Percentiles rank a stretch among this genome's conserved stretches.
Evolutionary conservation across 345 rosid genomes (phyloP).

Genomic region (Brassica carinata): DNA sequence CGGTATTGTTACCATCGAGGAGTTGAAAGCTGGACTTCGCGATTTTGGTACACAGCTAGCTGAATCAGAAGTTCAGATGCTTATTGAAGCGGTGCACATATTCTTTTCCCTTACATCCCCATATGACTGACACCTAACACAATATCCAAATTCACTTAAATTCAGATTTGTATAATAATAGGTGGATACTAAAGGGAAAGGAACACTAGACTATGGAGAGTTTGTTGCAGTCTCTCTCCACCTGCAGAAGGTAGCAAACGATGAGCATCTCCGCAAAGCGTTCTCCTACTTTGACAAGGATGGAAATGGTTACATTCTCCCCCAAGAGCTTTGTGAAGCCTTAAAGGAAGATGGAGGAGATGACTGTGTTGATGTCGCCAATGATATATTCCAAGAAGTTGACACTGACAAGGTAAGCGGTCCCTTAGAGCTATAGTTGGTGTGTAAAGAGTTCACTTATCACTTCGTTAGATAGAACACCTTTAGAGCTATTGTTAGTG

Average conservation of each 20-base stretch:
- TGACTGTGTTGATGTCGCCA: constrained; percentile 86
- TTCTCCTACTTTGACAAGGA: constrained; percentile 98
- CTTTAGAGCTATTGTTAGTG: not conserved
- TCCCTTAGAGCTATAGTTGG: not conserved
- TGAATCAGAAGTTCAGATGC: constrained; percentile 95
- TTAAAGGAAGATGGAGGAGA: constrained; percentile 97
- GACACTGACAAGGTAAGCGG: constrained; percentile 88
- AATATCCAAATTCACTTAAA: not conserved
- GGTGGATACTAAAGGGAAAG: constrained; percentile 95
- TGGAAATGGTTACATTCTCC: constrained; percentile 82
- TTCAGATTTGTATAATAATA: constrained; percentile 22
- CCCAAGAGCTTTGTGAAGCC: constrained; percentile 87
- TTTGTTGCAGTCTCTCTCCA: constrained; percentile 91
- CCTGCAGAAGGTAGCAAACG: constrained; percentile 89
- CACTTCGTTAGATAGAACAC: not conserved
- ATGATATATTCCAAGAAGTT: constrained; percentile 99
- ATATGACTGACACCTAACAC: not conserved
- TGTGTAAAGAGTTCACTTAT: not conserved
- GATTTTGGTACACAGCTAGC: constrained; percentile 81
- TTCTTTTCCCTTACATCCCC: constrained; percentile 25
- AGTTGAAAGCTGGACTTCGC: constrained; percentile 85
- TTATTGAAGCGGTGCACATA: constrained; percentile 90
- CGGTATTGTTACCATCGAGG: constrained; percentile 84
- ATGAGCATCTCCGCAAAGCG: constrained; percentile 95
- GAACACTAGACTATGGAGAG: constrained; percentile 86